Evolutionary conservation across 2,329 filamentous ascomycete species (phyloP), one percentile per base, ranked within the genome.

Genomic region (Amesomyces nigricolor): DNA sequence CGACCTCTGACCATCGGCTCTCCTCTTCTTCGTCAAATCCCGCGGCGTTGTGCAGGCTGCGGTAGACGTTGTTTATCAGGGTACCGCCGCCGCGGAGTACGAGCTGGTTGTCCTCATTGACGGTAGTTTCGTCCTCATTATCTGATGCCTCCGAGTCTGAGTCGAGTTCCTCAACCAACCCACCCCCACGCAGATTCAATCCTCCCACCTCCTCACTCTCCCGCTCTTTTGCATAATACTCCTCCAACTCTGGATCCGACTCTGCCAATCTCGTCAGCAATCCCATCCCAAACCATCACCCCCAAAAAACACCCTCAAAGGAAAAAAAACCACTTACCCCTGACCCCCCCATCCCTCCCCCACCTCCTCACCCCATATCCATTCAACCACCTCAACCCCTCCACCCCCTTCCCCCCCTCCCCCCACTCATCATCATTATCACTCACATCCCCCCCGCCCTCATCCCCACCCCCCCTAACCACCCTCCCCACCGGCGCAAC

Each of bases 401-500:
- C 38, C 16, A 44, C 55, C n/a, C 32, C 40, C 26, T 17, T 7
- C 3, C 38, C 49, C 30, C 49, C 52, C 10, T 38, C 40, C 26
- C 47, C 19, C 35, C 19, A n/a, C 5, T 4, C 40, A 6, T 44
- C 16, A 11, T 53, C 40, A 14, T 43, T 48, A 9, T 58, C 60
- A 8, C 39, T 52, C 2, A 58, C 60, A 17, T 56, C 54, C 2
- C 58, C 60, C 11, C 53, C 46, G n/a, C 58, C 59, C 32, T 64
- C 46, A 14, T 40, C 55, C 37, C 48, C 16, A 14, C 39, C 32
- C 2, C 40, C 30, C 4, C 30, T 19, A 10, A 5, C 39, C 39
- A 1, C 39, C 9, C 9, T 62, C 40, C 67, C 66, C 29, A 74
- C 60, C 0, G 76, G 74, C 48, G 72, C 72, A 3, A 77, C 66